A percentile compares a stretch with the other conserved stretches of the same genome.
phyloP scores from a whole-genome alignment of 2,329 filamentous ascomycete genomes.

The Clonostachys rosea region DNA sequence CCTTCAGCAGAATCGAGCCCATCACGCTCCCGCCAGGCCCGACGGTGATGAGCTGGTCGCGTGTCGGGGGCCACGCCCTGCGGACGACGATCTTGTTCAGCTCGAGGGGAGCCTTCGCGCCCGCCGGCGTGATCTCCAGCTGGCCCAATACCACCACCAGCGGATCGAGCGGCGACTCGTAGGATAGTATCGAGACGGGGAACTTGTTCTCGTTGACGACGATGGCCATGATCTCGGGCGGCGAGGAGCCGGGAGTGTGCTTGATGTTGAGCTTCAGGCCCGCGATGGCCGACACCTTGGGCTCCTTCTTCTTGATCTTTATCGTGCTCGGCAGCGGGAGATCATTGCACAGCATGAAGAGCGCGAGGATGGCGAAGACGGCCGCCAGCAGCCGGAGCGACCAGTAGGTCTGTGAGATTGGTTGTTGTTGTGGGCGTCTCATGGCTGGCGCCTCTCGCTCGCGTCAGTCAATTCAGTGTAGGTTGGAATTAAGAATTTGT shows the following conservation, averaged over 20 bases:
- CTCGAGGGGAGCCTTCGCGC: conserved; percentile 22
- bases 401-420: too few relatives aligned
- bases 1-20: conserved; percentile 28
- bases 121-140: conserved; percentile 28
- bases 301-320: too few relatives aligned
- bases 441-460: too few relatives aligned
- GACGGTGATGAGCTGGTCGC: conserved; percentile 30
- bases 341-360: too few relatives aligned
- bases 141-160: conserved; percentile 34
- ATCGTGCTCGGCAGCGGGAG: too few relatives aligned
- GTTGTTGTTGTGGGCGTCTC: too few relatives aligned
- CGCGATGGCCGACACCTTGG: conserved; percentile 4
- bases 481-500: too few relatives aligned
- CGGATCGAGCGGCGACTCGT: conserved; percentile 38
- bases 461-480: too few relatives aligned
- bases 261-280: conserved; percentile 24
- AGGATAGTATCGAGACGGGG: conserved; percentile 33
- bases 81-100: conserved; percentile 28
- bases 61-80: conserved; percentile 32
- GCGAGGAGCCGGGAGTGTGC: conserved; percentile 19
- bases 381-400: too few relatives aligned
- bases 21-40: conserved; percentile 24
- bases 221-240: conserved; percentile 25
- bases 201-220: conserved; percentile 31
- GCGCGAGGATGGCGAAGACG: too few relatives aligned